These are phyloP conservation scores for Syzygium oleosum DNA, from an alignment of 345 rosid genomes.

Conservation along the genomic window DNA sequence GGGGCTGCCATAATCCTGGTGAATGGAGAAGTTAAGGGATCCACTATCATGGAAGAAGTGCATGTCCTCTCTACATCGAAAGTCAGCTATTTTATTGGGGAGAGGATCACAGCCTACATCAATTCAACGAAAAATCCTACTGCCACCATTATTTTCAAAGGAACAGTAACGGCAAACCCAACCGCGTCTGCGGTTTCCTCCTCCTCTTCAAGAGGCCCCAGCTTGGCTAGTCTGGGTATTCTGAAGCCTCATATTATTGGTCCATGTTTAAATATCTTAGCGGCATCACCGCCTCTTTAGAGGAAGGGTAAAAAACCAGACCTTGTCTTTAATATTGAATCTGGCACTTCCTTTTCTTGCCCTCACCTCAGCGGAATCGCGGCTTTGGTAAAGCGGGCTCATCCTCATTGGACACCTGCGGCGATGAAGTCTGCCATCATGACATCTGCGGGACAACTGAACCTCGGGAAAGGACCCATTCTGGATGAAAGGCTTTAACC, in stretches of 20 bases:
- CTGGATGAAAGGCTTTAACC: slow-evolving; percentile 24
- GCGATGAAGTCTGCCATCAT: slow-evolving; percentile 45
- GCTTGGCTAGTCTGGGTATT: slow-evolving; percentile 14
- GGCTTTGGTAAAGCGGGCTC: slow-evolving; percentile 29
- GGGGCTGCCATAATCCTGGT: slow-evolving; percentile 33
- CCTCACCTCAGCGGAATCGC: slow-evolving; percentile 50
- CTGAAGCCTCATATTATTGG: slow-evolving; percentile 45
- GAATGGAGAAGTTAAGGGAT: slow-evolving; percentile 16
- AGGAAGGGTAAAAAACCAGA: slow-evolving; percentile 17
- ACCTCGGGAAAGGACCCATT: slow-evolving; percentile 26
- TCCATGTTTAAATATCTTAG: slow-evolving; percentile 37
- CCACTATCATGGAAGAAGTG: slow-evolving; percentile 24
- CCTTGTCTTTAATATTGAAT: slow-evolving; percentile 29
- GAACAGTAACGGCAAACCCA: slow-evolving; percentile 21
- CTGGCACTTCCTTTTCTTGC: slow-evolving; percentile 48
- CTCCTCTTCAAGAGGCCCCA: slow-evolving; percentile 44
- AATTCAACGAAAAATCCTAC: slow-evolving; percentile 22
- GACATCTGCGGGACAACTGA: slow-evolving; percentile 25
- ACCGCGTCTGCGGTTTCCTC: slow-evolving; percentile 37
- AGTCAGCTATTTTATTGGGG: slow-evolving; percentile 1
- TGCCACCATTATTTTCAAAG: slow-evolving; percentile 24
- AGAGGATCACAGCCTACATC: slow-evolving; percentile 19
- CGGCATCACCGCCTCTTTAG: slow-evolving; percentile 32
- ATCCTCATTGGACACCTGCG: slow-evolving; percentile 45
- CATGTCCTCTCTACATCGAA: no score